Conservation (phyloP, 805 yeast genomes). For the Ogataea corticis region DNA sequence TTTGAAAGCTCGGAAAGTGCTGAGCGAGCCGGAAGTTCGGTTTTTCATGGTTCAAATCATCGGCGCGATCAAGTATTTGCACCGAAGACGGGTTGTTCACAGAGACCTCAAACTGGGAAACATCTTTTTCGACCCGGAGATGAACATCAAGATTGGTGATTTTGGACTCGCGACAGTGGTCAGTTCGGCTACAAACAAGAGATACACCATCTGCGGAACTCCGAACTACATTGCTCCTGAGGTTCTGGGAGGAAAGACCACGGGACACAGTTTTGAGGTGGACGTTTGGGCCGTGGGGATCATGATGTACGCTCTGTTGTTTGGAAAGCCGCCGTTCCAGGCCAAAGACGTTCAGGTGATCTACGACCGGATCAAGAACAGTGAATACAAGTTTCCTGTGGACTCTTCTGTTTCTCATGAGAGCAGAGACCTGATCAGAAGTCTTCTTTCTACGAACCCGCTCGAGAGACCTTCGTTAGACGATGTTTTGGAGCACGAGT, state of each 20-base stretch:
- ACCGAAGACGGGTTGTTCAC: slow-evolving; percentile 88
- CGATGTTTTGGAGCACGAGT: slow-evolving; percentile 76
- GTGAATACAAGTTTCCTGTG: slow-evolving; percentile 77
- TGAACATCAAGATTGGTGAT: slow-evolving; percentile 96
- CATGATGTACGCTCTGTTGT: slow-evolving; percentile 87
- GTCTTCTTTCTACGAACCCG: slow-evolving; percentile 78
- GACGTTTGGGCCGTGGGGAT: slow-evolving; percentile 98
- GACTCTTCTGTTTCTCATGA: slow-evolving; percentile 58
- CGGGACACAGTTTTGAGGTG: slow-evolving; percentile 92
- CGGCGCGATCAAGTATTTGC: slow-evolving; percentile 93
- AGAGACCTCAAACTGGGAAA: slow-evolving; percentile 96
- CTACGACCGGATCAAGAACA: slow-evolving; percentile 85
- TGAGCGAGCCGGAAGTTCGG: slow-evolving; percentile 90
- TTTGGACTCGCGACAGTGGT: slow-evolving; percentile 98
- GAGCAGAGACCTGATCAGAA: slow-evolving; percentile 71
- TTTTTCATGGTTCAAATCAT: slow-evolving; percentile 87
- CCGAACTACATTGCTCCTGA: slow-evolving; percentile 99
- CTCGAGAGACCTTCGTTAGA: slow-evolving; percentile 75
- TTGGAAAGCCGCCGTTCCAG: slow-evolving; percentile 98
- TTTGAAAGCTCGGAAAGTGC: slow-evolving; percentile 76
- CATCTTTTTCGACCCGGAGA: slow-evolving; percentile 88
- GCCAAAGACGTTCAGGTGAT: slow-evolving; percentile 90
- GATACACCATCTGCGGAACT: slow-evolving; percentile 96
- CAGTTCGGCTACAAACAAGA: slow-evolving; percentile 64
- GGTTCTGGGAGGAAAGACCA: slow-evolving; percentile 81